phyloP scores from a whole-genome alignment of 163 green algal genomes.

The Scenedesmus sp. region DNA sequence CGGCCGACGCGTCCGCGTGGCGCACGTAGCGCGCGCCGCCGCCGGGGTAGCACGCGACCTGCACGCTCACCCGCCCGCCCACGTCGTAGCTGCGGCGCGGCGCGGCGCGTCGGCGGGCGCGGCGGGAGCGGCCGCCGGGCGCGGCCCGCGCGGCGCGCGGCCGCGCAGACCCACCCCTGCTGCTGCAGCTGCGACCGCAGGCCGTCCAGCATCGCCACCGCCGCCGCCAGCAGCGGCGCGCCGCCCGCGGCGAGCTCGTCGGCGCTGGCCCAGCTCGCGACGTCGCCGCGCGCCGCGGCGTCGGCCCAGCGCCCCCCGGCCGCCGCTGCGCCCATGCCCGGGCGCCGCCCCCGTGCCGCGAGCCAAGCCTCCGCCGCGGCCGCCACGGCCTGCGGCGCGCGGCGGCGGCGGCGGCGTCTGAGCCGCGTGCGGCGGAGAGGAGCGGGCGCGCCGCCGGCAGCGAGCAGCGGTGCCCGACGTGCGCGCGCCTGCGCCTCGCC shows the following conservation, averaged over 20 bases:
- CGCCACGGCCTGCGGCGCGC: constrained; percentile 24
- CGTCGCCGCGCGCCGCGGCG: constrained; percentile 4
- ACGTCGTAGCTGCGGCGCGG: constrained; percentile 59
- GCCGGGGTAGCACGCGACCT: constrained; percentile 77
- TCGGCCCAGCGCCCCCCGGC: constrained; percentile 28
- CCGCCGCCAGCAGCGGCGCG: constrained; percentile 5
- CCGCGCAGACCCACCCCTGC: constrained; percentile 4
- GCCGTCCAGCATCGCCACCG: background rate
- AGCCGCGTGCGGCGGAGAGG: no score
- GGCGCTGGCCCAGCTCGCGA: constrained; percentile 23
- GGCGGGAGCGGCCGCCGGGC: no score
- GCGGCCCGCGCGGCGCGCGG: background rate
- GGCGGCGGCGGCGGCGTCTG: no score
- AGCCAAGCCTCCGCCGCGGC: constrained; percentile 17
- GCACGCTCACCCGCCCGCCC: constrained; percentile 57
- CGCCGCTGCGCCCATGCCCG: constrained; percentile 27
- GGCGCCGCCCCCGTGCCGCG: background rate
- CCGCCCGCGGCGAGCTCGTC: constrained; percentile 19
- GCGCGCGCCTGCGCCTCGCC: constrained; percentile 3
- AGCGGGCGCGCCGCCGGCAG: no score
- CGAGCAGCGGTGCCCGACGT: background rate
- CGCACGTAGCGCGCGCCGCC: constrained; percentile 69
- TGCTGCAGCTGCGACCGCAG: constrained; percentile 7
- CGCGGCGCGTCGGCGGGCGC: background rate
- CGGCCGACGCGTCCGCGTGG: constrained; percentile 64